Evolutionary conservation across 805 yeast species (phyloP).

Genomic region (Ogataea thermomethanolica): DNA sequence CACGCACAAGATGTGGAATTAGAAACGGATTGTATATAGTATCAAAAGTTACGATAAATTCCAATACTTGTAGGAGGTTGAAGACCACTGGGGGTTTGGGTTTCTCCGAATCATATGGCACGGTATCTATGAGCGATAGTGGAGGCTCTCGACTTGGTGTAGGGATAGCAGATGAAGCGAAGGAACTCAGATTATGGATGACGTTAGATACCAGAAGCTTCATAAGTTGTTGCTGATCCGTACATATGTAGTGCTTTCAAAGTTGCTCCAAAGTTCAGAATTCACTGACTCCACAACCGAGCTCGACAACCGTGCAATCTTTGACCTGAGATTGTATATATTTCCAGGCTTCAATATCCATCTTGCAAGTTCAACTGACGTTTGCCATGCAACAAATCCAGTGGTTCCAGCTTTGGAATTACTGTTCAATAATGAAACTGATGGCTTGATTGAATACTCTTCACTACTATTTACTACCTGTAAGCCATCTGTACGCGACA

Average conservation of each 20-base stretch:
- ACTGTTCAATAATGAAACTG: constrained; percentile 30
- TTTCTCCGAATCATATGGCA: constrained; percentile 63
- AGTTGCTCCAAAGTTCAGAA: constrained; percentile 37
- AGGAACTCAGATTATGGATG: constrained; percentile 32
- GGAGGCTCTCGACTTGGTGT: constrained; percentile 1
- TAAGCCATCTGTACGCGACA: constrained; percentile 19
- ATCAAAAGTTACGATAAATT: constrained; percentile 57
- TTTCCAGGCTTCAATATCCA: constrained; percentile 43
- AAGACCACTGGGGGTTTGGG: constrained; percentile 18
- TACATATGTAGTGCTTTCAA: constrained; percentile 43
- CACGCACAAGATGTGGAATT: constrained; percentile 44
- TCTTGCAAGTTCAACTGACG: constrained; percentile 45
- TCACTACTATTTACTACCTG: constrained; percentile 17
- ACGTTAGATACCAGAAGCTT: constrained; percentile 50
- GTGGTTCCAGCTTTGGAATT: constrained; percentile 45
- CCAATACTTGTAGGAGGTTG: constrained; percentile 20
- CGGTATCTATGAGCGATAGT: constrained; percentile 37
- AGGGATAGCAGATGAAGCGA: constrained; percentile 23
- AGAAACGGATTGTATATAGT: constrained; percentile 63
- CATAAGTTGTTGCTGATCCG: constrained; percentile 56
- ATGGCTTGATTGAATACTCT: constrained; percentile 32
- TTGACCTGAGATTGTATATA: constrained; percentile 23
- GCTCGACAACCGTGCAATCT: constrained; percentile 42
- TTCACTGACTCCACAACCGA: constrained; percentile 64
- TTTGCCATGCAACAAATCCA: constrained; percentile 63